Percentiles rank a stretch among this genome's conserved stretches.
These are phyloP conservation scores for Prunus salicina DNA, from an alignment of 306 rosid species.

Conservation along the genomic window DNA sequence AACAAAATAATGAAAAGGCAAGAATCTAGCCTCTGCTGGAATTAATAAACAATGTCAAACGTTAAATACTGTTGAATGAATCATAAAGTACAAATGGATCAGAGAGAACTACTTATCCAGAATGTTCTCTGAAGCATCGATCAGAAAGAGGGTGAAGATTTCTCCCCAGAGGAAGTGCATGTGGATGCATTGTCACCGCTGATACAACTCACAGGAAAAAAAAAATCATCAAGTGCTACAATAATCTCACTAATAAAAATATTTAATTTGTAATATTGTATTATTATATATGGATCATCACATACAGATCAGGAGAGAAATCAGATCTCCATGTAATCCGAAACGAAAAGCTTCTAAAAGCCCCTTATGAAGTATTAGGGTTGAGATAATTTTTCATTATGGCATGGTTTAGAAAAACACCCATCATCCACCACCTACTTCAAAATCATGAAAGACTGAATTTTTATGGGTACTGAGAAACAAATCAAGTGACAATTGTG, in stretches of 20 bases:
- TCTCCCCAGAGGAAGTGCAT: background rate
- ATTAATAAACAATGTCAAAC: background rate
- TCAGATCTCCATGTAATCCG: background rate
- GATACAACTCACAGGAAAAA: background rate
- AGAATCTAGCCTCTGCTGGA: background rate
- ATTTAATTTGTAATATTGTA: background rate
- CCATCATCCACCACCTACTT: background rate
- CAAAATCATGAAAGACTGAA: background rate
- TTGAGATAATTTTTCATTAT: background rate
- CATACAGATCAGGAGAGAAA: background rate
- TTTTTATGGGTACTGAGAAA: background rate
- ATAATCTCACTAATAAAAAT: background rate
- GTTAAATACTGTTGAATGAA: background rate
- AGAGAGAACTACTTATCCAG: constrained; percentile 1
- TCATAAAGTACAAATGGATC: background rate
- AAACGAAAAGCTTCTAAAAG: background rate
- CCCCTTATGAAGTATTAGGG: background rate
- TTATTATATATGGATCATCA: background rate
- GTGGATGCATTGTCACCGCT: background rate
- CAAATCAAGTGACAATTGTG: background rate
- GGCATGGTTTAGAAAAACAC: background rate
- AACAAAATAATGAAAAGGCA: background rate
- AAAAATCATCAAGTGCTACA: background rate
- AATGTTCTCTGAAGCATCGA: background rate
- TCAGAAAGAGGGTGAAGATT: background rate